Evolutionary conservation across 208 protist genomes (phyloP), one percentile per base, ranked within the genome.

Genomic region (Leishmania lainsoni): DNA sequence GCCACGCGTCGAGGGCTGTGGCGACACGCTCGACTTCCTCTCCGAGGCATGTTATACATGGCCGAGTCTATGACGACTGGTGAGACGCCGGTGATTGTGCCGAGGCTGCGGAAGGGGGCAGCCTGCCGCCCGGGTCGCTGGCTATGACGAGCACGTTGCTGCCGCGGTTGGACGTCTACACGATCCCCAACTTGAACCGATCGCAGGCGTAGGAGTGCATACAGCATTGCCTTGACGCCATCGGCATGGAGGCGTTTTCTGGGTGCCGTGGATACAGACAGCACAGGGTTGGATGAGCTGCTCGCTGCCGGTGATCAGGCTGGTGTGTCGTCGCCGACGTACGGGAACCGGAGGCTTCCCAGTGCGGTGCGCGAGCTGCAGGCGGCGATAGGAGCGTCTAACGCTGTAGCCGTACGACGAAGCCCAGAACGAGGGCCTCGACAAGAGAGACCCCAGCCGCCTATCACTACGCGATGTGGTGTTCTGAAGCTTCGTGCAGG

Each of bases 201-300:
- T 78, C 79, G n/a, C 88, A 97, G 83, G 92, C 90, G 9, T 97
- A 90, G 52, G 65, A 85, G 71, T 95, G 95, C 86, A 93, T 89
- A 35, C 83, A 94, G 49, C 89, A 95, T 76, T 80, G 83, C 42
- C 91, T 97, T 9, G 92, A 97, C 78, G 88, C 93, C 1, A 83
- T 97, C 3, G 90, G 92, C 35, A 71, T 97, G 78, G 82, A 86
- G 71, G 68, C 86, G 61, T 97, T 97, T n/a, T 51, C 70, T 95
- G 26, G 88, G 93, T 32, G 85, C 90, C 0, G 89, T 92, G 48
- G 93, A 90, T 16, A 94, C 93, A 59, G 95, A 96, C 89, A 96
- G 93, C 83, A 97, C 94, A 79, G 93, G 95, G 58, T 73, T 97
- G 22, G 93, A 97, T 78, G 93, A 95, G 79, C 87, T 97, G 45